Evolutionary conservation across 2,329 filamentous ascomycete species (phyloP), one percentile per base, ranked within the genome.

Genomic region (Chrysoporthe cubensis): DNA sequence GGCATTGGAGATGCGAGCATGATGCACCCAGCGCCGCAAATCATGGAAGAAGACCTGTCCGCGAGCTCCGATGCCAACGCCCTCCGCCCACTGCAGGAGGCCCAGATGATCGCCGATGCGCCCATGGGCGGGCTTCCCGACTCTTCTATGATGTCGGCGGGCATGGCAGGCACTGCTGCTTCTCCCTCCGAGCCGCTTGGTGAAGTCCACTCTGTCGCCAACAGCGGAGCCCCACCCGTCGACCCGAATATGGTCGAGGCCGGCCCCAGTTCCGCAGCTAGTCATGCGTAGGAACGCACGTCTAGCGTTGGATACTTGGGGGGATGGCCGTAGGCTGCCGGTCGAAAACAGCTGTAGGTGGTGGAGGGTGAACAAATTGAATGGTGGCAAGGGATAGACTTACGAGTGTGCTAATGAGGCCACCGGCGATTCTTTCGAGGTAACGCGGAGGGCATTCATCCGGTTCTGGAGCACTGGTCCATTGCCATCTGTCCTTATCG

Each of bases 71-170:
- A 68, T 26, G 46, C 50, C 26, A 42, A 57, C 26, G 61, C 68
- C 3, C 60, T 70, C 11, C 66, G 62, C 18, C 66, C 68, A n/a
- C 62, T 70, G 11, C 68, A 70, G 44, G 64, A 69, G 46, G 68
- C 63, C 14, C 63, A 65, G 34, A 66, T 70, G 68, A 62, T 65
- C 34, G 57, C 63, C 8, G 62, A 70, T 34, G 61, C 52, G 40
- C 68, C 61, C 18, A 52, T 66, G 50, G 62, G 56, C 34, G 54
- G 52, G 16, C 52, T 46, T 6, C 68, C 68, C 5, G 64, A 66
- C 9, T 66, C 66, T 14, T 59, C 68, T 3, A 70, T 70, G 68
- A 52, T 67, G 59, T 37, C 65, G 32, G 62, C 52, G 4, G 60
- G 60, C 8, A 61, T 68, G 34, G 59, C 32, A 7, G 21, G 13